phyloP scores from a whole-genome alignment of 345 rosid genomes.

The Noccaea caerulescens region DNA sequence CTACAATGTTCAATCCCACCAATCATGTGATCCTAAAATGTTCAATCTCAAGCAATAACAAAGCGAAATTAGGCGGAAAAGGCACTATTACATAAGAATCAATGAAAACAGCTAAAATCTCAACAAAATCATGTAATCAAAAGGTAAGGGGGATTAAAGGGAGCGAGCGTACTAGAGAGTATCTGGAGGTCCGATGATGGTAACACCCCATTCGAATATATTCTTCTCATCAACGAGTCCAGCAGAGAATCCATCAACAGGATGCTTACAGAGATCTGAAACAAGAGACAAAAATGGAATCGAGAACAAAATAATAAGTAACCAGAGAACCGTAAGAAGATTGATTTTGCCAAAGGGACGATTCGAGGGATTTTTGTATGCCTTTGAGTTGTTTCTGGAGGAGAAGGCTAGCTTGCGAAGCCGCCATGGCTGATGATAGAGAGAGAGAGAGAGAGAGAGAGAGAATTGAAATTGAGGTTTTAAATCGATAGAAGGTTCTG shows the following conservation, averaged over 20 bases:
- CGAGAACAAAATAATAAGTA: neutral
- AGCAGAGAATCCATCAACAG: constrained; percentile 98
- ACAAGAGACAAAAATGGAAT: constrained; percentile 6
- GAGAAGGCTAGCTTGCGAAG: constrained; percentile 93
- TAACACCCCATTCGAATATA: constrained; percentile 94
- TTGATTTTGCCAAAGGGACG: neutral
- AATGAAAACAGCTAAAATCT: neutral
- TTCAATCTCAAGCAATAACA: neutral
- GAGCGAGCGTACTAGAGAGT: constrained; percentile 69
- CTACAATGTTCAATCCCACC: neutral
- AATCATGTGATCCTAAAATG: neutral
- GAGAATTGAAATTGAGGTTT: constrained; percentile 27
- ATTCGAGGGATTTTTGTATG: constrained; percentile 18
- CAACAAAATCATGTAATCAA: neutral
- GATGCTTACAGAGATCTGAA: constrained; percentile 97
- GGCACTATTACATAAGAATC: neutral
- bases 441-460: constrained; percentile 9
- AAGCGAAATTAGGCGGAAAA: neutral
- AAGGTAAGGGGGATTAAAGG: neutral
- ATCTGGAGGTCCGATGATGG: constrained; percentile 95
- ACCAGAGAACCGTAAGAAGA: constrained; percentile 1
- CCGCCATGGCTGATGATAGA: constrained; percentile 49
- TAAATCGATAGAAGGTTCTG: constrained; percentile 37
- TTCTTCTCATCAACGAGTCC: constrained; percentile 93
- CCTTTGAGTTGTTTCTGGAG: constrained; percentile 96